phyloP scores from a whole-genome alignment of 352 stramenopile species.

The Globisporangium cystogenes region DNA sequence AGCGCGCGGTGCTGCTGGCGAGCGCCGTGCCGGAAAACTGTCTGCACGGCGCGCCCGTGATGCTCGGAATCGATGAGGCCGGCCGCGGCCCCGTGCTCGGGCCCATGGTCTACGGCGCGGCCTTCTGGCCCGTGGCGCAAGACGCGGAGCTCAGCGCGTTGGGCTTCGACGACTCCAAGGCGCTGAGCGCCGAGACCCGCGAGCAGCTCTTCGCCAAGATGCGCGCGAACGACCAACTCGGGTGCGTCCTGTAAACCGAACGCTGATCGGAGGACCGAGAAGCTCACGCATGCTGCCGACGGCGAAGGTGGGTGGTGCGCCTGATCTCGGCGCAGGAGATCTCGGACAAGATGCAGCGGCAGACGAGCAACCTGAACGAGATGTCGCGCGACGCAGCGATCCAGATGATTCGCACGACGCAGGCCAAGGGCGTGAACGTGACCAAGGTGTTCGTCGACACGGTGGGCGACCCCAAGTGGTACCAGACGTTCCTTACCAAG shows the following conservation, averaged over 20 bases:
- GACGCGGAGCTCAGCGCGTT: constrained; percentile 75
- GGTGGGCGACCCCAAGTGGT: constrained; percentile 89
- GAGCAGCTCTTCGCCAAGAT: constrained; percentile 88
- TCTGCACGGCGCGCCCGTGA: constrained; percentile 65
- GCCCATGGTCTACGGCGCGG: constrained; percentile 93
- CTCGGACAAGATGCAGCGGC: constrained; percentile 92
- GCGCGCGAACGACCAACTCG: constrained; percentile 54
- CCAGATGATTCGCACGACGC: constrained; percentile 88
- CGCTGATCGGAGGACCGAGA: too few relatives aligned
- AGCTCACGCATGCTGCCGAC: constrained; percentile 4
- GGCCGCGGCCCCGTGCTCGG: constrained; percentile 92
- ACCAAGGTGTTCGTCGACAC: constrained; percentile 94
- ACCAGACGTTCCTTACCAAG: constrained; percentile 90
- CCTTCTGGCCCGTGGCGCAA: constrained; percentile 84
- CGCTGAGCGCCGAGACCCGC: constrained; percentile 81
- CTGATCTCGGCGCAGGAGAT: constrained; percentile 92
- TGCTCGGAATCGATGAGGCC: constrained; percentile 95
- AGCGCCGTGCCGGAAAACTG: constrained; percentile 59
- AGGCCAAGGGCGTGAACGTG: constrained; percentile 82
- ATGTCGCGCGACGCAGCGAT: constrained; percentile 93
- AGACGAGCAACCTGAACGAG: constrained; percentile 90
- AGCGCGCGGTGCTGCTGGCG: constrained; percentile 45
- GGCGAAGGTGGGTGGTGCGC: constrained; percentile 82
- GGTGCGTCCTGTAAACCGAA: constrained; percentile 25
- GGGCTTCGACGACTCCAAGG: constrained; percentile 95